Conservation (phyloP, 1,284 basidiomycete genomes). For the Cryptococcus sp. region DNA sequence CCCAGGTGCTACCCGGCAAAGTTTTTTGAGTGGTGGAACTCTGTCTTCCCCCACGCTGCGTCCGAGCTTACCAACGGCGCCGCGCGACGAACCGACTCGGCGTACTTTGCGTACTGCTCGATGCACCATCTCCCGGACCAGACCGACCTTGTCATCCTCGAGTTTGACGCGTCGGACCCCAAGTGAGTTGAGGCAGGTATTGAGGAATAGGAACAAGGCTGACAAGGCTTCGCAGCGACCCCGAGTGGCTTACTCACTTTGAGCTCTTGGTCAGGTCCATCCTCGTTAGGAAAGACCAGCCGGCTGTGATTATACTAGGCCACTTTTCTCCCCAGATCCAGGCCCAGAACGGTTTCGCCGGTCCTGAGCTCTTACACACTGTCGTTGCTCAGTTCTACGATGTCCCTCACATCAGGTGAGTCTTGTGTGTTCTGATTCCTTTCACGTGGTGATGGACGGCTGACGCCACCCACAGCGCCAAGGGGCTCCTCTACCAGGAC, state of each 20-base stretch:
- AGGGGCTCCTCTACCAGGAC: conserved; percentile 72
- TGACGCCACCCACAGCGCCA: conserved; percentile 56
- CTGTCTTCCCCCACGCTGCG: conserved; percentile 87
- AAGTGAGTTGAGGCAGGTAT: conserved; percentile 59
- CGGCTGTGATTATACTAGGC: conserved; percentile 83
- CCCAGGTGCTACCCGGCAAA: conserved; percentile 81
- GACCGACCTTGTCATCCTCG: conserved; percentile 87
- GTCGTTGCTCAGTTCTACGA: conserved; percentile 93
- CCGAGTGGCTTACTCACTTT: conserved; percentile 72
- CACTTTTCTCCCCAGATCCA: conserved; percentile 85
- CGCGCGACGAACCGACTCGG: conserved; percentile 79
- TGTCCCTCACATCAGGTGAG: conserved; percentile 75
- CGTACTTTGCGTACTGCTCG: conserved; percentile 89
- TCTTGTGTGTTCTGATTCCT: background rate
- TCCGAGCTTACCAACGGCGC: conserved; percentile 96
- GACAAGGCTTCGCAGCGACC: conserved; percentile 55
- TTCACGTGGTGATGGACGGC: background rate
- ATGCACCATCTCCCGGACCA: conserved; percentile 85
- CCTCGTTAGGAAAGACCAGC: conserved; percentile 78
- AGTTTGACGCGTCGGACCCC: conserved; percentile 83
- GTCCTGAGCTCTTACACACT: conserved; percentile 81
- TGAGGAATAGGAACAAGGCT: background rate
- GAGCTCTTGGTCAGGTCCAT: conserved; percentile 86
- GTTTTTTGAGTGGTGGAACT: conserved; percentile 94
- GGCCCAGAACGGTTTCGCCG: conserved; percentile 70